Evolutionary conservation across 164 flowering plant species (phyloP).

Genomic region (Liquidambar formosana): DNA sequence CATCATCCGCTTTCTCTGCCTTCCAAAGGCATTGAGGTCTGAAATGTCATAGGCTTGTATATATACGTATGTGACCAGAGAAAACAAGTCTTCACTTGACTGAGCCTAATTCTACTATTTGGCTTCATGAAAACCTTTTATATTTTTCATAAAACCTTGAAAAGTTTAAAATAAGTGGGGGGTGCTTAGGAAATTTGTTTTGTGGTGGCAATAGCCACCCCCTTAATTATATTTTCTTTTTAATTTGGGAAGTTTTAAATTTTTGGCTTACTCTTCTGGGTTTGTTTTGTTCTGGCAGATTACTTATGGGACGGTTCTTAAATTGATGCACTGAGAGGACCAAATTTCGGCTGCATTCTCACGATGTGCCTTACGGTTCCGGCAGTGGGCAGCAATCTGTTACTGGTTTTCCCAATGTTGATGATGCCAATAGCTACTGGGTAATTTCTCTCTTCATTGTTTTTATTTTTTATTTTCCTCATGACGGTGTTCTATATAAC

Average conservation of each 20-base stretch:
- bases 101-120: no score
- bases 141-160: no score
- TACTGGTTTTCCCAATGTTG: slow-evolving; percentile 87
- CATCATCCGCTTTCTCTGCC: background rate
- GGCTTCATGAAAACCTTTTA: no score
- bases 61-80: no score
- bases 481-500: no score
- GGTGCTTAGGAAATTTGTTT: no score
- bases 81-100: no score
- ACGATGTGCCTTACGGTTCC: slow-evolving; percentile 97
- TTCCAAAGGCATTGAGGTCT: background rate
- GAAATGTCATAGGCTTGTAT: background rate
- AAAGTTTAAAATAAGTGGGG: no score
- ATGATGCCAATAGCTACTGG: slow-evolving; percentile 98
- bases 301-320: slow-evolving; percentile 80
- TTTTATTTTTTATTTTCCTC: no score
- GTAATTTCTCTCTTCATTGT: slow-evolving; percentile 32
- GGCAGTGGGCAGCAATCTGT: slow-evolving; percentile 99
- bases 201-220: no score
- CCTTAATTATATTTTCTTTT: no score
- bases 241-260: background rate
- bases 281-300: slow-evolving; percentile 38
- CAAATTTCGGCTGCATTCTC: slow-evolving; percentile 85
- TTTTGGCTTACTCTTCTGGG: background rate
- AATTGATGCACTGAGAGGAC: slow-evolving; percentile 96